phyloP scores from a whole-genome alignment of 2,329 filamentous ascomycete genomes.

The Fusarium napiforme region DNA sequence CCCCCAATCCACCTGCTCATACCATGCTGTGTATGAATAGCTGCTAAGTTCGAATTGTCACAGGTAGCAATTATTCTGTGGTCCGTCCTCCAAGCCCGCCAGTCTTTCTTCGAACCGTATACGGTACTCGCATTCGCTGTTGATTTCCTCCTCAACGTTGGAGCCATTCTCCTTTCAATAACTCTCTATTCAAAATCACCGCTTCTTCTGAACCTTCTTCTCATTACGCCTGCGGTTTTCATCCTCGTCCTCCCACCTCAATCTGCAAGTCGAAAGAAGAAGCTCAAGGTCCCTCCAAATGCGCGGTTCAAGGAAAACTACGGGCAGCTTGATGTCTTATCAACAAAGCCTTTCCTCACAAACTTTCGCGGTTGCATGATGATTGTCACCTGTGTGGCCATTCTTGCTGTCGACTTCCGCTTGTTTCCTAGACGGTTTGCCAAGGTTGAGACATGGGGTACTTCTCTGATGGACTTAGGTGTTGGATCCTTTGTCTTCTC shows the following conservation, averaged over 20 bases:
- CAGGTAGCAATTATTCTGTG: constrained; percentile 87
- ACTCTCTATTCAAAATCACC: constrained; percentile 85
- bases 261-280: constrained; percentile 54
- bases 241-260: constrained; percentile 65
- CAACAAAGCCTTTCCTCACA: constrained; percentile 91
- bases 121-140: constrained; percentile 73
- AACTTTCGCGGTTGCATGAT: constrained; percentile 93
- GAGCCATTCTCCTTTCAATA: constrained; percentile 82
- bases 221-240: constrained; percentile 76
- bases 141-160: constrained; percentile 90
- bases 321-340: constrained; percentile 61
- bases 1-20: background rate
- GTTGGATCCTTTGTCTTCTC: constrained; percentile 98
- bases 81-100: constrained; percentile 86
- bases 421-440: constrained; percentile 94
- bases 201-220: constrained; percentile 77
- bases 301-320: constrained; percentile 50
- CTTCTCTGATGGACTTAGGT: constrained; percentile 97
- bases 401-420: constrained; percentile 95
- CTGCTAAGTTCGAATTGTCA: constrained; percentile 26
- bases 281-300: constrained; percentile 58
- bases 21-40: background rate
- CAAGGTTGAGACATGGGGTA: constrained; percentile 99
- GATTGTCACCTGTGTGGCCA: constrained; percentile 87
- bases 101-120: constrained; percentile 85